Base-by-base conservation (phyloP, 2,329 filamentous ascomycete genomes). In the Fusarium liriodendri region DNA sequence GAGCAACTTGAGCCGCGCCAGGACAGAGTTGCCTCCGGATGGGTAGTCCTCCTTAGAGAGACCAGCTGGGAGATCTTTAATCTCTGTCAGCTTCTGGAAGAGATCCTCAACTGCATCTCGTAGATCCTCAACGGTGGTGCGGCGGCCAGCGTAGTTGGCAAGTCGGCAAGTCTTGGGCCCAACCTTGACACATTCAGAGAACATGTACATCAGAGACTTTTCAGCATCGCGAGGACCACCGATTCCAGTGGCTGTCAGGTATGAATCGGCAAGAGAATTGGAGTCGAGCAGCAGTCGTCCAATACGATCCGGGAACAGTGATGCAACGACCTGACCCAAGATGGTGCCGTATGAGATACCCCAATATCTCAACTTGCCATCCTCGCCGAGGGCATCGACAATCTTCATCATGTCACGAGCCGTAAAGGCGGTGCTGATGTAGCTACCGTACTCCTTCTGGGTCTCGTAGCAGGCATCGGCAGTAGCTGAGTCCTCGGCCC, bases 361-460 rank as follows among this genome's bases (percentile, higher is more conserved):
- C 80, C 79, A 84, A 64, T 79, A 84, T 35, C 80, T 71, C 8
- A 84, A 61, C 62, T 80, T 59, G 3, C 81, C 79, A 60, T 83
- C 82, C 50, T 81, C 80, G 4, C 72, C 79, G 2, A 84, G 79
- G 5, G 80, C 80, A 64, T 85, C 83, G 1, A 82, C 83, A 18
- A 86, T 81, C 27, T 74, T 64, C 67, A 85, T 81, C 76, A 85
- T 78, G 65, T 85, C 84, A 38, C 83, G 78, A 16, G 82, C 84
- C 1, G 80, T 80, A 59, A 82, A 83, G 4, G 80, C 73, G 0
- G 81, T 83, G 40, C 80, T 79, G 14, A 84, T 68, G 7, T 79
- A 71, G 3, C 76, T 77, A 1, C 78, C 82, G 3, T 58, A 45
- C 0, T 74, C 78, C 40, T 79, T 73, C n/a, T 79, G 70, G 4